Evolutionary conservation across 2,329 filamentous ascomycete genomes (phyloP), one percentile per base, ranked within the genome.

Genomic region (Trichophyton equinum): DNA sequence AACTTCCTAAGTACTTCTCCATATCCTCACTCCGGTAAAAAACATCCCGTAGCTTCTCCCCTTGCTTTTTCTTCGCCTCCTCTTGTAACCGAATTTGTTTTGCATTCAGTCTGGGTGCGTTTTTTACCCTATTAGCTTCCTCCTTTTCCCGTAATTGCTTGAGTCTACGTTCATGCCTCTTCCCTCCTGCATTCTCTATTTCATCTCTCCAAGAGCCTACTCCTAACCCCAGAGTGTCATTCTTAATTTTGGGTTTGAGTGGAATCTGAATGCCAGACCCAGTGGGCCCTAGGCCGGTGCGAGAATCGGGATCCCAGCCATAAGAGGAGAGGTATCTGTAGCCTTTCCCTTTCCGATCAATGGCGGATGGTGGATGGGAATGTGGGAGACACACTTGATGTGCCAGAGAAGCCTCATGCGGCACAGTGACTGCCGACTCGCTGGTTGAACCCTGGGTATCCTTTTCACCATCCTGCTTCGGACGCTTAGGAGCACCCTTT

Each of bases 21-120:
- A 95, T 76, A 65, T 92, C 87, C n/a, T 87, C 81, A 65, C 82
- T 85, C 20, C 82, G 81, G 73, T 88, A 92, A 64, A 96, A 87
- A 74, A 88, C 79, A 66, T 83, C 79, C 65, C 85, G 80, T 62
- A 96, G 71, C 67, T 75, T 83, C 62, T 88, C 82, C 18, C 80
- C 78, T 63, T 78, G 85, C 70, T 76, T 83, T 74, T 79, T 85
- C 61, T 86, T 84, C 64, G 85, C 82, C 49, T 77, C 74, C 2
- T 83, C 83, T 69, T 80, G 73, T 70, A 82, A 84, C 67, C 83
- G 80, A 44, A 86, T 78, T 72, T 87, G 82, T 67, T 86, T 88
- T n/a, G 87, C 86, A 72, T 87, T 86, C 62, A 90, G 71, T 67
- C 77, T 80, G 67, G 77, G 75, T 49, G 74, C 69, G 66, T 77